Base-by-base conservation (phyloP, 305 asterid genomes). In the Rubia occidens region DNA sequence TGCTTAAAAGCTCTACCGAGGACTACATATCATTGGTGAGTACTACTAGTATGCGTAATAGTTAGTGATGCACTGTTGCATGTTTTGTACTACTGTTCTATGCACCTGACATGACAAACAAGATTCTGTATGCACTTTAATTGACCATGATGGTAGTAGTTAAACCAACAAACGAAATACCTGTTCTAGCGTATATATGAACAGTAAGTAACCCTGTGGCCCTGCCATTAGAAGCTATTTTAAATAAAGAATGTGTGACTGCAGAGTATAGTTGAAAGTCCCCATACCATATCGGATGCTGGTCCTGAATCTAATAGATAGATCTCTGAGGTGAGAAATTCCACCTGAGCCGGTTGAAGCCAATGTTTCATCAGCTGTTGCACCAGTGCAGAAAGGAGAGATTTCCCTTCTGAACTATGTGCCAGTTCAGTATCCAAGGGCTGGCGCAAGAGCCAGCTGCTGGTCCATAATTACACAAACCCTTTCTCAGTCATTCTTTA, bases 401-500 rank as follows among this genome's bases (percentile, higher is more conserved):
- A 82, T 76, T 85, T 89, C 82, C 90, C 85, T 81, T 86, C 88
- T 72, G 80, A 80, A 80, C 79, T 69, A 77, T 78, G 94, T 56
- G 83, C 75, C 64, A 82, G 83, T 66, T 91, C 96, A 43, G 76
- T 72, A 64, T 81, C 72, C 69, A 26, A 26, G 29, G 29, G 29
- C 2, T 26, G 29, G 29, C 29, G 29, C 89, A 54, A 95, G 98
- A 85, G 89, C 96, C 85, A 95, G 81, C 84, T 95, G 98, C 78
- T 82, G 84, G 79, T 95, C 99, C 44, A 98, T 91, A 71, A 95
- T 88, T 71, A 80, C 85, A 68, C 97, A 98, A 72, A 95, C 97
- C 75, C 88, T 82, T 70, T 89, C 90, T 82, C 85, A 89, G 88
- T 95, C 91, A 86, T 80, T 87, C 70, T 90, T 88, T 84, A 74